Percentiles rank a stretch among this genome's conserved stretches.
Conservation (phyloP, 805 yeast species). For the Zygosaccharomyces bailii region DNA sequence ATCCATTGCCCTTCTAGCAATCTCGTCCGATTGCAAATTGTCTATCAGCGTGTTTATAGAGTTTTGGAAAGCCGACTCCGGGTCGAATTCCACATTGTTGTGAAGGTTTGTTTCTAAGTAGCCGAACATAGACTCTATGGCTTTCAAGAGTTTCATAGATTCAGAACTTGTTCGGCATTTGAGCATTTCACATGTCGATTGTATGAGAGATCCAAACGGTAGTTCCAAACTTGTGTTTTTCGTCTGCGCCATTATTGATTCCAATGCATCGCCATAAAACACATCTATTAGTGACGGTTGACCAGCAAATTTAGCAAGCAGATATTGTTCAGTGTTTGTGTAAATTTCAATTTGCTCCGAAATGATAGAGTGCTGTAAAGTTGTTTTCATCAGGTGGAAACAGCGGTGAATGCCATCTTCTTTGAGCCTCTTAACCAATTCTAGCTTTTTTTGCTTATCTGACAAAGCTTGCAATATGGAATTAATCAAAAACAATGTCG, state of each 20-base stretch:
- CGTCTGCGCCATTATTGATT: slow-evolving; percentile 20
- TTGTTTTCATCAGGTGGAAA: slow-evolving; percentile 46
- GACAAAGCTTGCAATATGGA: slow-evolving; percentile 51
- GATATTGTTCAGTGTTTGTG: slow-evolving; percentile 39
- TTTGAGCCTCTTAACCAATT: slow-evolving; percentile 55
- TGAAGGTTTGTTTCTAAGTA: slow-evolving; percentile 63
- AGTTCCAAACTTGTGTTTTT: slow-evolving; percentile 67
- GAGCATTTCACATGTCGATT: slow-evolving; percentile 49
- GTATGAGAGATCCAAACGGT: slow-evolving; percentile 52
- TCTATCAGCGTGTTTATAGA: slow-evolving; percentile 72
- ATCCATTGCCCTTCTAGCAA: slow-evolving; percentile 73
- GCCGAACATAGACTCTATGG: slow-evolving; percentile 51
- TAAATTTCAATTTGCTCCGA: slow-evolving; percentile 64
- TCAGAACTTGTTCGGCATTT: slow-evolving; percentile 51
- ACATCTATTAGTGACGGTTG: slow-evolving; percentile 14
- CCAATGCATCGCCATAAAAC: slow-evolving; percentile 25
- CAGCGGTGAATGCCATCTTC: slow-evolving; percentile 55
- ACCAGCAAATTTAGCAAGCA: slow-evolving; percentile 27
- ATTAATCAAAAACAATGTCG: slow-evolving; percentile 67
- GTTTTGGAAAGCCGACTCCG: slow-evolving; percentile 64
- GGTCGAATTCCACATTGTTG: slow-evolving; percentile 40
- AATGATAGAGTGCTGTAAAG: slow-evolving; percentile 54
- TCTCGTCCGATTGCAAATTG: slow-evolving; percentile 78
- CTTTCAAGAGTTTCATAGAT: slow-evolving; percentile 44
- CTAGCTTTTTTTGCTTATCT: slow-evolving; percentile 42